Evolutionary conservation across 2,329 filamentous ascomycete species (phyloP).

Genomic region (Paecilomyces formosus): DNA sequence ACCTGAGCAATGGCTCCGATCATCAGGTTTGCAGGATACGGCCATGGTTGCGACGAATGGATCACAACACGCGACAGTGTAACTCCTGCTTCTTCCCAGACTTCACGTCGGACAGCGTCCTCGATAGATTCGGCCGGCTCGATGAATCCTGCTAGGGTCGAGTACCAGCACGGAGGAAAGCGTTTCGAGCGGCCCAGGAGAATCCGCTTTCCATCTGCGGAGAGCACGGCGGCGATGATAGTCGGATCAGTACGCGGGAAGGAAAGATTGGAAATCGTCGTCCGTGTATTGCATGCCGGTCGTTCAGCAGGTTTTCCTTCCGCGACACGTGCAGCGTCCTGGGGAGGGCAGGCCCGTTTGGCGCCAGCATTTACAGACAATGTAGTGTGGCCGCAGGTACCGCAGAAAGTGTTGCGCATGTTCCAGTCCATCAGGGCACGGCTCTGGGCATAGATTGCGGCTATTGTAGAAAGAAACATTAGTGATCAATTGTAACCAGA

Average conservation of each 20-base stretch:
- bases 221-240: slow-evolving; percentile 90
- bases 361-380: slow-evolving; percentile 44
- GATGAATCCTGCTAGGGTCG: slow-evolving; percentile 78
- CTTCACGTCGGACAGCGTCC: slow-evolving; percentile 74
- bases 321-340: slow-evolving; percentile 26
- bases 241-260: slow-evolving; percentile 92
- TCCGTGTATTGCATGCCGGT: slow-evolving; percentile 69
- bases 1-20: slow-evolving; percentile 78
- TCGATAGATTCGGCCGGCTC: slow-evolving; percentile 81
- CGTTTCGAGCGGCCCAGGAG: slow-evolving; percentile 79
- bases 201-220: slow-evolving; percentile 65
- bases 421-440: slow-evolving; percentile 93
- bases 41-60: slow-evolving; percentile 81
- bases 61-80: slow-evolving; percentile 68
- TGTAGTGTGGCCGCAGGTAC: slow-evolving; percentile 75
- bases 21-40: slow-evolving; percentile 78
- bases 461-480: slow-evolving; percentile 38
- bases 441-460: slow-evolving; percentile 83
- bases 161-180: slow-evolving; percentile 81
- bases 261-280: slow-evolving; percentile 78
- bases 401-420: slow-evolving; percentile 82
- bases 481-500: neutral
- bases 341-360: slow-evolving; percentile 39
- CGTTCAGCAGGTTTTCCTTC: slow-evolving; percentile 38
- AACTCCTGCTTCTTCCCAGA: slow-evolving; percentile 81